Evolutionary conservation across 257 asterid species (phyloP).

Genomic region (Phtheirospermum japonicum): DNA sequence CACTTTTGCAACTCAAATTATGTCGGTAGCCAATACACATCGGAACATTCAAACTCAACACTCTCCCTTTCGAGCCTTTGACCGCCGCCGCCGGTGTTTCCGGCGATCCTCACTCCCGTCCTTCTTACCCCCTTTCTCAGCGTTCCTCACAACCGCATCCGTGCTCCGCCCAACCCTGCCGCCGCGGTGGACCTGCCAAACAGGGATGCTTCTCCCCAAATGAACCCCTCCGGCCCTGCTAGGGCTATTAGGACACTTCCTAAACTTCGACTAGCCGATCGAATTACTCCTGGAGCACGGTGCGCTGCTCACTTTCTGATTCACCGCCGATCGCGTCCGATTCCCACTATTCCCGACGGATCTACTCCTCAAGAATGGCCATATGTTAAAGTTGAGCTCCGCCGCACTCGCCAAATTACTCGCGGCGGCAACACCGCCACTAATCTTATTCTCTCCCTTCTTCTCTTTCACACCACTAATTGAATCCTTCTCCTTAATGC

Average conservation of each 20-base stretch:
- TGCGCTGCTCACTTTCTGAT: slow-evolving; percentile 70
- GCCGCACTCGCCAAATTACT: too few species aligned
- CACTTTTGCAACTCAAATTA: slow-evolving; percentile 49
- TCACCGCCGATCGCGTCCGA: slow-evolving; percentile 43
- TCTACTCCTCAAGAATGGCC: slow-evolving; percentile 84
- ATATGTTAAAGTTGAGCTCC: slow-evolving; percentile 71
- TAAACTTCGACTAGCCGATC: slow-evolving; percentile 58
- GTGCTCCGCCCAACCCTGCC: slow-evolving; percentile 23
- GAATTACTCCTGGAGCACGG: slow-evolving; percentile 84
- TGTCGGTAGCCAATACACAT: slow-evolving; percentile 67
- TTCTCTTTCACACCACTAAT: slow-evolving; percentile 30
- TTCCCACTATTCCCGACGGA: slow-evolving; percentile 73
- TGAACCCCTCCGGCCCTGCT: slow-evolving; percentile 54
- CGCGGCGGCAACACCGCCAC: slow-evolving; percentile 23
- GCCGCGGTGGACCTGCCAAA: slow-evolving; percentile 67
- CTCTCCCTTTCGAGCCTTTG: slow-evolving; percentile 37
- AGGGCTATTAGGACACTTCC: slow-evolving; percentile 68
- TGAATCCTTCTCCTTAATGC: slow-evolving; percentile 12
- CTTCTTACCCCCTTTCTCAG: slow-evolving; percentile 34
- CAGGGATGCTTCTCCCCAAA: slow-evolving; percentile 67
- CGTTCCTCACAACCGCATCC: slow-evolving; percentile 22
- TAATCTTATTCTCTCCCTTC: slow-evolving; percentile 44
- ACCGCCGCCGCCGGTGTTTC: slow-evolving; percentile 30
- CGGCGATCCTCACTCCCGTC: slow-evolving; percentile 37
- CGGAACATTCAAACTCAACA: slow-evolving; percentile 56